A percentile compares a stretch with the other conserved stretches of the same genome.
phyloP scores from a whole-genome alignment of 352 stramenopile genomes.

The Saprolegnia parasitica region DNA sequence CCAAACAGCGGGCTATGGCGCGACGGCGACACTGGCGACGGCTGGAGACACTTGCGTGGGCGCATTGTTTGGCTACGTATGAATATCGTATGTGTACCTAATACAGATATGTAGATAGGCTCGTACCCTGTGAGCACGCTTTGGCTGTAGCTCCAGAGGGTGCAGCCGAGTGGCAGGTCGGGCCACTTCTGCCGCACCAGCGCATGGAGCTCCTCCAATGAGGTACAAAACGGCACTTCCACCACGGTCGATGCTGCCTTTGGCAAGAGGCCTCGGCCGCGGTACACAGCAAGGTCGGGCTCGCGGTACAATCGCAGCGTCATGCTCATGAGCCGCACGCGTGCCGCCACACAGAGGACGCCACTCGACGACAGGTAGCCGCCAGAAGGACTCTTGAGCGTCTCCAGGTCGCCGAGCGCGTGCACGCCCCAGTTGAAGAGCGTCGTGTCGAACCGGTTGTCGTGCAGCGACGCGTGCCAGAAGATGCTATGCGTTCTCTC shows the following conservation, averaged over 20 bases:
- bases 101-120: background rate
- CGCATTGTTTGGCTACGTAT: slow-evolving; percentile 55
- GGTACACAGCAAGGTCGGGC: slow-evolving; percentile 43
- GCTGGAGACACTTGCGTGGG: slow-evolving; percentile 52
- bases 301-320: slow-evolving; percentile 72
- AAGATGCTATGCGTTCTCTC: slow-evolving; percentile 54
- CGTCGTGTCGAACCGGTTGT: slow-evolving; percentile 75
- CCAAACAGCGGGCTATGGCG: slow-evolving; percentile 57
- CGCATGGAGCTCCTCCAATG: slow-evolving; percentile 47
- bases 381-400: slow-evolving; percentile 47
- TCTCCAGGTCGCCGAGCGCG: slow-evolving; percentile 53
- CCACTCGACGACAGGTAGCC: slow-evolving; percentile 45
- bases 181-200: slow-evolving; percentile 36
- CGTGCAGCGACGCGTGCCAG: slow-evolving; percentile 74
- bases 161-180: slow-evolving; percentile 34
- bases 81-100: background rate
- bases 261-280: slow-evolving; percentile 52
- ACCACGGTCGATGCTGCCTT: slow-evolving; percentile 45
- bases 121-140: slow-evolving; percentile 51
- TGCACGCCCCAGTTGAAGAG: slow-evolving; percentile 82
- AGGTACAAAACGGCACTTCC: slow-evolving; percentile 64
- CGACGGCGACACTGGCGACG: slow-evolving; percentile 38
- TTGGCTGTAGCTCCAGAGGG: slow-evolving; percentile 77
- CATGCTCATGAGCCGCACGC: slow-evolving; percentile 71
- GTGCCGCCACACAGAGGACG: slow-evolving; percentile 50